phyloP scores from a whole-genome alignment of 768 basidiomycete genomes.

The Kwoniella bestiolae region DNA sequence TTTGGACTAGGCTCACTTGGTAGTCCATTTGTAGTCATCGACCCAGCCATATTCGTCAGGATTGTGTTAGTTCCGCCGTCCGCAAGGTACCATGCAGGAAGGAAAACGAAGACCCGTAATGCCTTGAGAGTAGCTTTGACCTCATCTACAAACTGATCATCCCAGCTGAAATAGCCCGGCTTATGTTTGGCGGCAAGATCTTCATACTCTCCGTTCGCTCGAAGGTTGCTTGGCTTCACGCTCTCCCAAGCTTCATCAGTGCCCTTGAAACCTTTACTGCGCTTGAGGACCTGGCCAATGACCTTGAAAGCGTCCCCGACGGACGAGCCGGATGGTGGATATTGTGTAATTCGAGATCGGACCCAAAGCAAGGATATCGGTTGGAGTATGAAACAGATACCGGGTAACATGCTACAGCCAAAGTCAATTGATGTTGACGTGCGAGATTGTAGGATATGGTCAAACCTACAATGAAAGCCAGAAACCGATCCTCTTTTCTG shows the following conservation, averaged over 20 bases:
- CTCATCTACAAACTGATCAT: constrained; percentile 54
- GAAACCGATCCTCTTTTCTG: constrained; percentile 37
- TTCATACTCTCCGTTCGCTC: constrained; percentile 10
- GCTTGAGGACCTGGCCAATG: constrained; percentile 23
- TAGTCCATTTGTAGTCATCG: constrained; percentile 37
- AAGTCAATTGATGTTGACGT: background rate
- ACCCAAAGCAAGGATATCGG: constrained; percentile 42
- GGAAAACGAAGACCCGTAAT: constrained; percentile 41
- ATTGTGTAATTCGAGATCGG: constrained; percentile 31
- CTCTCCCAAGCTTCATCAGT: constrained; percentile 38
- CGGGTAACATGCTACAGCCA: constrained; percentile 30
- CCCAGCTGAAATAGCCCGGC: constrained; percentile 34
- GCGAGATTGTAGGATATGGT: no score
- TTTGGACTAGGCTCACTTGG: constrained; percentile 16
- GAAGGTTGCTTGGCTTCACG: constrained; percentile 40
- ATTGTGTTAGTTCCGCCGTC: constrained; percentile 44
- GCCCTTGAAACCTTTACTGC: constrained; percentile 25
- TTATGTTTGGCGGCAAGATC: constrained; percentile 10
- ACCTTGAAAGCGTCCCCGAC: constrained; percentile 43
- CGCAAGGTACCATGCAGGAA: constrained; percentile 47
- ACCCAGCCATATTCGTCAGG: constrained; percentile 39
- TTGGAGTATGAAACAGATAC: constrained; percentile 47
- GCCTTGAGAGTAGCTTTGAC: constrained; percentile 43
- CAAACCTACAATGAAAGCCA: no score
- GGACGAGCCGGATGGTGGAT: constrained; percentile 46